Base-by-base conservation (phyloP, 2,329 filamentous ascomycete genomes). In the Monosporascus cannonballus region DNA sequence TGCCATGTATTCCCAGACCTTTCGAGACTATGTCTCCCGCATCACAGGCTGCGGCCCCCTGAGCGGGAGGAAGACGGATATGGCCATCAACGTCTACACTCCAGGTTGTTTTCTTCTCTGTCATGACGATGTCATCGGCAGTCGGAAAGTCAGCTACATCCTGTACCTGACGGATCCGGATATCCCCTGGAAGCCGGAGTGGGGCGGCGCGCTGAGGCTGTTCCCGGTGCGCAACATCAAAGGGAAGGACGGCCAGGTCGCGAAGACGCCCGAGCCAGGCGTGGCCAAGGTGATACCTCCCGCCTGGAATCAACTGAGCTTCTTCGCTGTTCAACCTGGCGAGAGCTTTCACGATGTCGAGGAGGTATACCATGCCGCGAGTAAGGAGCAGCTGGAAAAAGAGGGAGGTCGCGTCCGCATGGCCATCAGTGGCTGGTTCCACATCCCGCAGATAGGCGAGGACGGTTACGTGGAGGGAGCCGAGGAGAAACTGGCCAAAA, bases 121-220 rank as follows among this genome's bases (percentile, higher is more conserved):
- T 72, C 94, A 99, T 67, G 94, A 99, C 76, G 94, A 99, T 72
- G 94, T 99, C 56, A 99, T 99, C 70, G 94, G 94, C n/a, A 96
- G 88, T 66, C 83, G 94, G 55, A 86, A 92, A 59, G 86, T 99
- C 64, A 96, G 92, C 77, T 99, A 96, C 71, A 99, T 99, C 60
- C 78, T 99, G 54, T 99, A 99, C 70, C 77, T 99, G 56, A 93
- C 90, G 15, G 90, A 97, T 67, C 94, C 94, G 4, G 93, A 97
- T 65, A 84, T 79, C 54, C 86, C 89, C 6, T 99, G 94, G 94
- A 84, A 93, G 75, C 75, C 88, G 17, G 85, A 90, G 68, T 99
- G 92, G 90, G 94, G 94, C 58, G 94, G 94, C 55, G 93, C 93
- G 0, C 76, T 99, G 62, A 85, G 94, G 52, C 75, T 99, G 46